Conservation (phyloP, 148 eudicot species). For the Talinum fruticosum region DNA sequence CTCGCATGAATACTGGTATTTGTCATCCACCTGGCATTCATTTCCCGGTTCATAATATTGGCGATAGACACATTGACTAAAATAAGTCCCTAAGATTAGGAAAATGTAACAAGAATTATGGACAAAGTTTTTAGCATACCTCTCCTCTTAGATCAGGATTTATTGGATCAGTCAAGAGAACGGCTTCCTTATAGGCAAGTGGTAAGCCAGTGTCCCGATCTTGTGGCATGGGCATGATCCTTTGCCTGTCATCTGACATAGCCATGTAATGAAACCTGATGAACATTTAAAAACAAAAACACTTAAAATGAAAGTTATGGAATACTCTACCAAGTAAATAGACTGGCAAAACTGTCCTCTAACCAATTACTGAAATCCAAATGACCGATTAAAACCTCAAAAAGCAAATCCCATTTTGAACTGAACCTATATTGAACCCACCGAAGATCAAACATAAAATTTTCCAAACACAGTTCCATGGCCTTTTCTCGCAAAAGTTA, state of each 20-base stretch:
- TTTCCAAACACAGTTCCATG: too few species aligned
- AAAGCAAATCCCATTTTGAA: too few species aligned
- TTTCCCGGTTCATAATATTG: too few species aligned
- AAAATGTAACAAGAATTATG: not conserved
- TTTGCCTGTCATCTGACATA: constrained; percentile 57
- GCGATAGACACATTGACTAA: not conserved
- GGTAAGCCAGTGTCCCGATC: constrained; percentile 44
- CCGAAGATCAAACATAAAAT: too few species aligned
- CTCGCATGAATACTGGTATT: constrained; percentile 59
- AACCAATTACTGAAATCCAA: not conserved
- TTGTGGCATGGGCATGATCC: constrained; percentile 54
- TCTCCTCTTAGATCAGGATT: constrained; percentile 40
- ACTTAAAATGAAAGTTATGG: not conserved
- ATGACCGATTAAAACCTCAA: too few species aligned
- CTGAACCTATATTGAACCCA: too few species aligned
- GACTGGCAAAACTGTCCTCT: not conserved
- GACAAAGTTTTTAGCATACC: constrained; percentile 21
- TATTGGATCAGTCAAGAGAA: constrained; percentile 38
- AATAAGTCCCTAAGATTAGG: not conserved
- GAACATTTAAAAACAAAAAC: not conserved
- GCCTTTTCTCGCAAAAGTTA: too few species aligned
- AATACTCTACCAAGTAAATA: not conserved
- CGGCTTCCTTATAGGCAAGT: constrained; percentile 53
- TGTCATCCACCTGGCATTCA: constrained; percentile 63
- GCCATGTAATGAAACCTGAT: constrained; percentile 84